Base-by-base conservation (phyloP, 2,329 filamentous ascomycete species). In the Trichoderma afroharzianum region DNA sequence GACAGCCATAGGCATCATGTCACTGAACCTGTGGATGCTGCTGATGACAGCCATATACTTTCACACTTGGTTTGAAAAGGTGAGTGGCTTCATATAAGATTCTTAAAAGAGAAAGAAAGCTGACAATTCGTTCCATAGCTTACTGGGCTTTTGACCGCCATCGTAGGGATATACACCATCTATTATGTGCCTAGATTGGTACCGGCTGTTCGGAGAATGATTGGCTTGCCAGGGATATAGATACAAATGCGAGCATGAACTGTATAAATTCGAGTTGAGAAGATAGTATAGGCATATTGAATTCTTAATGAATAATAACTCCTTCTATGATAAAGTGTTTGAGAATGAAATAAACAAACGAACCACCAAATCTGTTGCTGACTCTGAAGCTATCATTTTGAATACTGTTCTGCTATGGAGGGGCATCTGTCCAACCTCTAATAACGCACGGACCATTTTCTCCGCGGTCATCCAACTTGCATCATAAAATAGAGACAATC, bases 41-140 rank as follows among this genome's bases (percentile, higher is more conserved):
- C 86, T 98, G 73, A 99, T 99, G 96, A 99, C 96, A 53, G 95
- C 95, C 3, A 95, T 97, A 50, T 99, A 95, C 86, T 99, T 99
- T 78, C 96, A 99, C 81, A 99, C 96, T 0, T 98, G 95, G 95
- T 91, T 97, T 77, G 96, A 99, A 84, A 99, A 98, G 91, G 92
- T 93, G 77, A 78, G 86, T 79, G n/a, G 21, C 4, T 0, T n/a
- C 5, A 3, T 33, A 11, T 68, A 12, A 28, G 6, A 4, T 30
- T 14, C 7, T 26, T n/a, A n/a, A 28, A 21, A 11, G n/a, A n/a
- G 43, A 32, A 24, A 33, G 4, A 6, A 63, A 50, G 33, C 63
- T 66, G 68, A 78, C 81, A 71, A 81, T 75, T n/a, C 11, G 0
- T 6, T 3, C 12, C 9, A 5, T 53, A 88, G 87, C 76, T 88